Percentiles rank a stretch among this genome's conserved stretches.
These are phyloP conservation scores for Solioccasus polychromus DNA, from an alignment of 768 basidiomycete genomes.

Conservation along the genomic window DNA sequence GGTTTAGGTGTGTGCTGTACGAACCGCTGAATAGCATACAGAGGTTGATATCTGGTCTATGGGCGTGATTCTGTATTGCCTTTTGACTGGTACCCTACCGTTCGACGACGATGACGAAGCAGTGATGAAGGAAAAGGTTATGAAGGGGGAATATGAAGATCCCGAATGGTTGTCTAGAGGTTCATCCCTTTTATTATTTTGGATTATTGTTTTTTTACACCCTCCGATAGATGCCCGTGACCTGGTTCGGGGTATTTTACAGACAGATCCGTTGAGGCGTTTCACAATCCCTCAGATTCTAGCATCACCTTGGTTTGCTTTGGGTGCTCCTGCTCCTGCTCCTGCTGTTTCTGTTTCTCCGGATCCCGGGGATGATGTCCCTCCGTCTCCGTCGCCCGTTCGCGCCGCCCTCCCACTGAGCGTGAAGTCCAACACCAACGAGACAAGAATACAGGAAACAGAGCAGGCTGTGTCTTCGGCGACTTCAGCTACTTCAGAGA, in stretches of 20 bases:
- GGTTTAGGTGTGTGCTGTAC: neutral
- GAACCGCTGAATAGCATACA: constrained; percentile 29
- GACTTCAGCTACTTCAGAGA: constrained; percentile 35
- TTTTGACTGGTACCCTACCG: constrained; percentile 85
- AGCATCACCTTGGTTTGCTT: constrained; percentile 80
- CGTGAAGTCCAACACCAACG: constrained; percentile 15
- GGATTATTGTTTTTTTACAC: constrained; percentile 3
- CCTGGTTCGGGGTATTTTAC: constrained; percentile 74
- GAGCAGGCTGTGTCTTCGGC: constrained; percentile 47
- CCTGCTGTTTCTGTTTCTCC: constrained; percentile 2
- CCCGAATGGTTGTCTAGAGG: constrained; percentile 89
- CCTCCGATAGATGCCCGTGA: constrained; percentile 70
- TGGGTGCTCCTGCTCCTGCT: constrained; percentile 14
- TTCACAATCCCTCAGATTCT: constrained; percentile 83
- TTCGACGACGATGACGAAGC: constrained; percentile 89
- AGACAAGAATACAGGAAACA: constrained; percentile 10
- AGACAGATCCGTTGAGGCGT: constrained; percentile 72
- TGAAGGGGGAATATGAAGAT: constrained; percentile 85
- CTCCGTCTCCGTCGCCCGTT: constrained; percentile 32
- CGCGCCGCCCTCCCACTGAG: constrained; percentile 30
- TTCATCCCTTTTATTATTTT: constrained; percentile 33
- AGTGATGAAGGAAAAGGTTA: constrained; percentile 80
- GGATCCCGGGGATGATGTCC: constrained; percentile 16
- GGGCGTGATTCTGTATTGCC: constrained; percentile 86
- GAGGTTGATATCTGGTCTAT: constrained; percentile 97